Percentiles rank a stretch among this genome's conserved stretches.
Evolutionary conservation across 148 eudicot species (phyloP).

Genomic region (Linanthus parryae): DNA sequence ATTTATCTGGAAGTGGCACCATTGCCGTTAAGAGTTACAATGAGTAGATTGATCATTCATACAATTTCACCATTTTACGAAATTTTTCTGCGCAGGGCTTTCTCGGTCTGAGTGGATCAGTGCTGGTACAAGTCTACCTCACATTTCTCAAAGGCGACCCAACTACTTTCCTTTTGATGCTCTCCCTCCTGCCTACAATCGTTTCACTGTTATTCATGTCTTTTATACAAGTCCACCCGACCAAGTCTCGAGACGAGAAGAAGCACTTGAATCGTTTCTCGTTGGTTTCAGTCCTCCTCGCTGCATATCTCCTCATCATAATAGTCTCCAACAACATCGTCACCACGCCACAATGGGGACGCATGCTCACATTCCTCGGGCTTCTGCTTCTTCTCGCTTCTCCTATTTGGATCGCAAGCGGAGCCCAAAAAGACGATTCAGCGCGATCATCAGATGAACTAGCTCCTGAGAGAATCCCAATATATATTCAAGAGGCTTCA

Average conservation of each 20-base stretch:
- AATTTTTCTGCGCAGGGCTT: slow-evolving; percentile 52
- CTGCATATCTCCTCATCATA: slow-evolving; percentile 60
- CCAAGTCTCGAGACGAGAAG: slow-evolving; percentile 33
- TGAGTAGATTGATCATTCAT: no score
- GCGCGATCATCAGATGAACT: slow-evolving; percentile 11
- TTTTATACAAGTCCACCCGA: slow-evolving; percentile 38
- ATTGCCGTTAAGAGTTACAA: no score
- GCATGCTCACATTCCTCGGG: slow-evolving; percentile 23
- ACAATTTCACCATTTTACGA: neutral
- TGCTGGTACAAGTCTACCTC: slow-evolving; percentile 65
- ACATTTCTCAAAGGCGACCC: slow-evolving; percentile 53
- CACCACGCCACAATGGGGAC: slow-evolving; percentile 47
- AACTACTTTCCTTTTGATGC: slow-evolving; percentile 62
- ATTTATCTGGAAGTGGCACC: no score
- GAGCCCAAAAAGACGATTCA: slow-evolving; percentile 38
- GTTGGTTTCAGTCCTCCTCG: slow-evolving; percentile 42
- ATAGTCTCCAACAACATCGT: slow-evolving; percentile 58
- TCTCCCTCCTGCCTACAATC: slow-evolving; percentile 60
- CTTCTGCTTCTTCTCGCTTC: slow-evolving; percentile 51
- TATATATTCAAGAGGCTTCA: no score
- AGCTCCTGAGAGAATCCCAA: slow-evolving; percentile 10
- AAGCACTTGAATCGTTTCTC: slow-evolving; percentile 64
- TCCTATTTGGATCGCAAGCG: slow-evolving; percentile 42
- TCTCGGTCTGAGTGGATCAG: slow-evolving; percentile 88
- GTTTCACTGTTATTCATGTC: slow-evolving; percentile 58